These are phyloP conservation scores for Datisca glomerata DNA, from an alignment of 306 rosid species.

Conservation along the genomic window DNA sequence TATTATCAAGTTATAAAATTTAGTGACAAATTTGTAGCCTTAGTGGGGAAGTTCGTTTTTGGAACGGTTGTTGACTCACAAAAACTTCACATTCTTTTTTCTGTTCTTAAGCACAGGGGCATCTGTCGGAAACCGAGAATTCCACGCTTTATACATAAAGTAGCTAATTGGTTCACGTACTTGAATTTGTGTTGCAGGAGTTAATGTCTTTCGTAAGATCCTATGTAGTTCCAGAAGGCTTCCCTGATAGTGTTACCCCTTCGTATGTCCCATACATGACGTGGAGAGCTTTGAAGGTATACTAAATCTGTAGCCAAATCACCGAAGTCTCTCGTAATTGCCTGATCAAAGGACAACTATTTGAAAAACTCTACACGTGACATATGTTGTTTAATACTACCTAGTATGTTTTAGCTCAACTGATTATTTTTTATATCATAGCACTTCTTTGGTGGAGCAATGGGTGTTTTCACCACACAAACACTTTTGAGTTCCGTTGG, in stretches of 20 bases:
- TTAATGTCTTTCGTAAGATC: conserved; percentile 61
- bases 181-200: conserved; percentile 40
- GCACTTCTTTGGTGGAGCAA: conserved; percentile 99
- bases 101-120: no score
- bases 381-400: no score
- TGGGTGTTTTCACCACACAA: conserved; percentile 97
- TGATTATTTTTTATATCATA: no score
- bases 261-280: conserved; percentile 95
- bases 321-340: not conserved
- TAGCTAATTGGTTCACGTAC: not conserved
- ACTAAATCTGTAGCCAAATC: not conserved
- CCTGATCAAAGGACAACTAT: no score
- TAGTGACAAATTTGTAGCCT: no score
- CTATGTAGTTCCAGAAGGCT: conserved; percentile 95
- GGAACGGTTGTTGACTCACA: no score
- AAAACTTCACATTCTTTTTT: no score
- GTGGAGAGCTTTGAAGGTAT: conserved; percentile 95
- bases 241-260: conserved; percentile 77
- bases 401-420: no score
- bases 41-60: no score
- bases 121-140: no score
- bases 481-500: conserved; percentile 88
- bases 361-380: no score
- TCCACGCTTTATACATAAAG: not conserved
- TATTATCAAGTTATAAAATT: no score